Evolutionary conservation across 495 filamentous ascomycete species (phyloP), one percentile per base, ranked within the genome.

Genomic region (Pyrenopolyporus hunteri): DNA sequence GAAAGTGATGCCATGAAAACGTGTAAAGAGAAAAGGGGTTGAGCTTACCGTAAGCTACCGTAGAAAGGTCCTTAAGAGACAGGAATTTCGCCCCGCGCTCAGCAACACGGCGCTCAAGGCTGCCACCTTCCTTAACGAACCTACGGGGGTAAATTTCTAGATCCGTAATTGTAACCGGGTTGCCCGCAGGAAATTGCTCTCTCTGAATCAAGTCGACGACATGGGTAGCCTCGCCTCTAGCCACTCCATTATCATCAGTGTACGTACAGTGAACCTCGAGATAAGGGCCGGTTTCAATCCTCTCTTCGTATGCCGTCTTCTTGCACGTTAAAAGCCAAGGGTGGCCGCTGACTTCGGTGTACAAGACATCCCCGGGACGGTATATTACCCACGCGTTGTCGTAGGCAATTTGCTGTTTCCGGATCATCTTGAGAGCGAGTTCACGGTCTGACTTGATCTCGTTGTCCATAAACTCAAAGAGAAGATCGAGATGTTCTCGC

Each of bases 321-420:
- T 62, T 57, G 45, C 68, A 71, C 0, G 69, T 37, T 3, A 69
- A 20, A 19, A 71, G 66, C 68, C 68, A 71, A 1, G 68, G 59
- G 13, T 69, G 62, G 1, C 42, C 67, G 52, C 54, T 67, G 57
- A 63, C 73, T 64, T 62, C 66, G 0, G 47, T 39, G n/a, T 74
- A 71, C 29, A 76, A 43, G 19, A 72, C 50, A 8, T 64, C 62
- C 0, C 71, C 71, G 0, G 76, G 76, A n/a, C 70, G 71, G 47
- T 73, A 75, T 32, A 79, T 69, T 8, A 70, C 48, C 74, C 73
- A 77, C 0, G 74, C 66, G 22, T 71, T 64, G 4, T 66, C 51
- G 60, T 61, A 74, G 5, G 57, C 43, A 7, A 72, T 67, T 10
- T 72, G 67, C 10, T 69, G 63, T 9, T 73, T 64, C 16, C 57